phyloP scores from a whole-genome alignment of 768 basidiomycete species.

The Tephrocybe sp. region DNA sequence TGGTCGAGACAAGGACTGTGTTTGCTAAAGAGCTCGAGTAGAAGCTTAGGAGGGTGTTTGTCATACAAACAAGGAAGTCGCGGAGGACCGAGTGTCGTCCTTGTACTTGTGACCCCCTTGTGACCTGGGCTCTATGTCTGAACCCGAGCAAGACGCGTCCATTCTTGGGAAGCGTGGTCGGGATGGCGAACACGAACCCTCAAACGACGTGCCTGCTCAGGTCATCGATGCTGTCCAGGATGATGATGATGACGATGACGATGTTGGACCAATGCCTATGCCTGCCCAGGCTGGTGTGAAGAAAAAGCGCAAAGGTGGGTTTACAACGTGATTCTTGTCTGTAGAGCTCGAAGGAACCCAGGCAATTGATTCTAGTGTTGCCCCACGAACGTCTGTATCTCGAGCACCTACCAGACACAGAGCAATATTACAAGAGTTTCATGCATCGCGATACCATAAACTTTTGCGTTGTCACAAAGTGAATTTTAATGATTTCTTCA shows the following conservation, averaged over 20 bases:
- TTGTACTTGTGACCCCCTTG: slow-evolving; percentile 11
- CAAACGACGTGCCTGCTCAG: slow-evolving; percentile 1
- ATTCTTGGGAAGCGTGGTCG: slow-evolving; percentile 67
- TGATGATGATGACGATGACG: slow-evolving; percentile 70
- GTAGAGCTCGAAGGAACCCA: slow-evolving; percentile 33
- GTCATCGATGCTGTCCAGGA: slow-evolving; percentile 23
- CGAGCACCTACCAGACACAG: slow-evolving; percentile 86
- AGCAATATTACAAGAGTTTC: slow-evolving; percentile 96
- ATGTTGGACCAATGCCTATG: slow-evolving; percentile 89
- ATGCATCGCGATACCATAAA: slow-evolving; percentile 96
- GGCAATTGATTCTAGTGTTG: slow-evolving; percentile 56
- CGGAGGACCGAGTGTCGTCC: slow-evolving; percentile 10
- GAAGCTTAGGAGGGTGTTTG: no score
- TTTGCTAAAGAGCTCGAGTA: no score
- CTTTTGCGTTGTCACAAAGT: slow-evolving; percentile 88
- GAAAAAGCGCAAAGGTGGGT: slow-evolving; percentile 84
- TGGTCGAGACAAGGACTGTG: no score
- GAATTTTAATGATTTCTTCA: slow-evolving; percentile 20
- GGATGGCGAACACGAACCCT: slow-evolving; percentile 28
- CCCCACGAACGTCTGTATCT: slow-evolving; percentile 92
- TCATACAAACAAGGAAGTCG: neutral
- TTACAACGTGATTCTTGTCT: slow-evolving; percentile 13
- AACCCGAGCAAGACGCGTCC: slow-evolving; percentile 46
- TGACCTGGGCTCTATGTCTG: slow-evolving; percentile 34
- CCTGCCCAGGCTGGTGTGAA: slow-evolving; percentile 50